Evolutionary conservation across 2,329 filamentous ascomycete genomes (phyloP).

Genomic region (Neopestalotiopsis clavispora): DNA sequence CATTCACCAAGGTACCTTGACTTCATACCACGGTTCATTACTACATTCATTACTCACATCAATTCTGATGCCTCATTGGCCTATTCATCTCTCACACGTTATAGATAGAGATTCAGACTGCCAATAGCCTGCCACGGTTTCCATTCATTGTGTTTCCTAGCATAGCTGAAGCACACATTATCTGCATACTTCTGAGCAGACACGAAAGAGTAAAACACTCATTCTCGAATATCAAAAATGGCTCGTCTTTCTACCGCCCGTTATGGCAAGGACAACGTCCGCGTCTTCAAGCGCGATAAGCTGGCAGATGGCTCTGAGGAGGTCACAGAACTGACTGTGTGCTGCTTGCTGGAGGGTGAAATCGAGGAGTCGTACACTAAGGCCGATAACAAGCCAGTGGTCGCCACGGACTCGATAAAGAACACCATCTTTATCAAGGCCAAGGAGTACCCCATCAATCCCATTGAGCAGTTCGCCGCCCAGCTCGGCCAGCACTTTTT

Average conservation of each 20-base stretch:
- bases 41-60: background rate
- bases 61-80: too few relatives aligned
- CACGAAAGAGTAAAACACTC: background rate
- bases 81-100: background rate
- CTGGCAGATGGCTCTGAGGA: conserved; percentile 74
- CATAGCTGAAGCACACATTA: background rate
- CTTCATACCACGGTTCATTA: too few relatives aligned
- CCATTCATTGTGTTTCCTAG: background rate
- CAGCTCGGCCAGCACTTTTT: conserved; percentile 89
- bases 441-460: conserved; percentile 89
- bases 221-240: conserved; percentile 42
- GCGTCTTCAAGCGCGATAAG: conserved; percentile 91
- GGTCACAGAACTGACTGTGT: conserved; percentile 93
- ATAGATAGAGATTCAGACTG: background rate
- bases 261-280: conserved; percentile 97
- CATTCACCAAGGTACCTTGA: too few relatives aligned
- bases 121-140: background rate
- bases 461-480: conserved; percentile 89
- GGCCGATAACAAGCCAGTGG: conserved; percentile 93
- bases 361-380: conserved; percentile 89
- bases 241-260: conserved; percentile 66
- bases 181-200: background rate
- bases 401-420: conserved; percentile 98
- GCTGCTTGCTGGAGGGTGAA: conserved; percentile 88
- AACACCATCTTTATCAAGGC: conserved; percentile 96